These are phyloP conservation scores for Phytomonas sp. DNA, from an alignment of 208 protist species.

Conservation along the genomic window DNA sequence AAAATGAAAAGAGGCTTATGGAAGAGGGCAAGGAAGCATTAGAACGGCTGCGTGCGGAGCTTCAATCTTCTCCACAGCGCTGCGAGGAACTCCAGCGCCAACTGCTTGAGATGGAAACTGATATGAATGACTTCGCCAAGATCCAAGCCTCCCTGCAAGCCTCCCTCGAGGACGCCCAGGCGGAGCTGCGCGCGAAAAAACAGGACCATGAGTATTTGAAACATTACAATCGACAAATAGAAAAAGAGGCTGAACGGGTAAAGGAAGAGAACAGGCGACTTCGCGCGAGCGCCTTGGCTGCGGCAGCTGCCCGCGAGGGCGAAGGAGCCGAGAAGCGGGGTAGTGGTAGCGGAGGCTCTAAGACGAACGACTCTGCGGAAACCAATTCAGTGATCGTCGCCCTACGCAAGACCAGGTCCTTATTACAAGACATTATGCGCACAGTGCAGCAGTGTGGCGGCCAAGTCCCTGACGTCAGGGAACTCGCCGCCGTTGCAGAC, in stretches of 20 bases:
- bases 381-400: background rate
- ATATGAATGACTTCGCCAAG: slow-evolving; percentile 49
- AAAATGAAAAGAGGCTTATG: slow-evolving; percentile 7
- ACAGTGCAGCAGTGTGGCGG: background rate
- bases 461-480: background rate
- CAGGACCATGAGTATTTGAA: slow-evolving; percentile 27
- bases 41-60: slow-evolving; percentile 7
- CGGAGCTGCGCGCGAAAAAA: slow-evolving; percentile 45
- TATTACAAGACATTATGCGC: background rate
- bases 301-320: background rate
- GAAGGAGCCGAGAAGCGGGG: background rate
- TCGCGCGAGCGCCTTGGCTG: background rate
- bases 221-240: slow-evolving; percentile 8
- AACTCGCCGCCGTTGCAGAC: background rate
- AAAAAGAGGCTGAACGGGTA: slow-evolving; percentile 3
- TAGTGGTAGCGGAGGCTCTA: background rate
- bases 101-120: slow-evolving; percentile 48
- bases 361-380: background rate
- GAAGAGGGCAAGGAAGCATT: slow-evolving; percentile 13
- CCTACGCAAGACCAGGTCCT: background rate
- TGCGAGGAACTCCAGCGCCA: slow-evolving; percentile 15
- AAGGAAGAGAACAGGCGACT: background rate
- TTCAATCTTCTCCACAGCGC: slow-evolving; percentile 5
- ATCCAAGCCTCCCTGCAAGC: slow-evolving; percentile 49
- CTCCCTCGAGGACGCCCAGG: slow-evolving; percentile 28